Percentiles rank a stretch among this genome's conserved stretches.
Evolutionary conservation across 768 basidiomycete genomes (phyloP).

Genomic region (Amylocystis lapponica): DNA sequence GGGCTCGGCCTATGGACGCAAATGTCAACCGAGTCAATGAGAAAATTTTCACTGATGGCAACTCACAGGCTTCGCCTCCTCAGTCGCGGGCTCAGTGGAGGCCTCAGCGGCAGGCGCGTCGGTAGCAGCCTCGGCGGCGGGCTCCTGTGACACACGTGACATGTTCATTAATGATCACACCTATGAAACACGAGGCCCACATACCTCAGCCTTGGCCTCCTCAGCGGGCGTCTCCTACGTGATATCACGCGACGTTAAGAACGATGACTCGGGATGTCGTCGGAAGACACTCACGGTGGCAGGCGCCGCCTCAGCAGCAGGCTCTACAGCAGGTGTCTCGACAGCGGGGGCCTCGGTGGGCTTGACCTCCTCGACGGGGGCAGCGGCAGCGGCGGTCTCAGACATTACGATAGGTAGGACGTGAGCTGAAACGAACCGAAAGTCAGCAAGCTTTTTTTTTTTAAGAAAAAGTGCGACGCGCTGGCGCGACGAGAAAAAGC

Average conservation of each 20-base stretch:
- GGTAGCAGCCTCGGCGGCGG: conserved; percentile 25
- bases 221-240: conserved; percentile 41
- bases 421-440: conserved; percentile 41
- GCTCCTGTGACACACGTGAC: conserved; percentile 22
- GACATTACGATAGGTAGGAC: conserved; percentile 73
- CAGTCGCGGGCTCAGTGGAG: conserved; percentile 33
- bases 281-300: conserved; percentile 34
- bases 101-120: conserved; percentile 27
- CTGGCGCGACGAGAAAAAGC: conserved; percentile 7
- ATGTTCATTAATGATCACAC: no score
- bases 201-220: conserved; percentile 37
- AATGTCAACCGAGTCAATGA: conserved; percentile 2
- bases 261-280: conserved; percentile 2
- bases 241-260: conserved; percentile 1
- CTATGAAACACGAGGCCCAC: not conserved
- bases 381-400: conserved; percentile 48
- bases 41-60: not conserved
- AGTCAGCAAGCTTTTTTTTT: not conserved
- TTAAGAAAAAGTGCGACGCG: conserved; percentile 7
- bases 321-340: conserved; percentile 30
- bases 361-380: conserved; percentile 48
- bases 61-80: conserved; percentile 39
- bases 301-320: conserved; percentile 36
- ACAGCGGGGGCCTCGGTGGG: conserved; percentile 36
- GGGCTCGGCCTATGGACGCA: conserved; percentile 37